phyloP scores from a whole-genome alignment of 1,139 yeast genomes.

The Nakaseomyces kungkrabaensis region DNA sequence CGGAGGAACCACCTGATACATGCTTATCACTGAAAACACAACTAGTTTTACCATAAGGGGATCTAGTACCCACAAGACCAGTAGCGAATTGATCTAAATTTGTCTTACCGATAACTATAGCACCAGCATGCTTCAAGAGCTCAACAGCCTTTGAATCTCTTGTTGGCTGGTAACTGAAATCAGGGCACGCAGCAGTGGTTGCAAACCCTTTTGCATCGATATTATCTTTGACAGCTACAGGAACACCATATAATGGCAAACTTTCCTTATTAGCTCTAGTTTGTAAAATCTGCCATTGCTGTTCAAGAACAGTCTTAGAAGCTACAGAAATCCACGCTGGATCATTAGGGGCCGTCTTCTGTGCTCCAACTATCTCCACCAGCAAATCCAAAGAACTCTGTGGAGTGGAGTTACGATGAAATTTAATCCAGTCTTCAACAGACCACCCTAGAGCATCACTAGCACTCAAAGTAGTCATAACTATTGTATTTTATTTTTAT shows the following conservation, averaged over 20 bases:
- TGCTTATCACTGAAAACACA: constrained; percentile 65
- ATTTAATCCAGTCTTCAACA: constrained; percentile 59
- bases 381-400: constrained; percentile 48
- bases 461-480: constrained; percentile 4
- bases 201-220: constrained; percentile 74
- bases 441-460: constrained; percentile 43
- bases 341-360: constrained; percentile 42
- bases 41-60: constrained; percentile 85
- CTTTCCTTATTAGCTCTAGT: constrained; percentile 43
- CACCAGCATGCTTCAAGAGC: constrained; percentile 70
- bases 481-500: not conserved
- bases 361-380: constrained; percentile 39
- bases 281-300: constrained; percentile 74
- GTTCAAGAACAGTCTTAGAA: constrained; percentile 45
- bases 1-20: constrained; percentile 89
- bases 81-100: constrained; percentile 95
- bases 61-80: constrained; percentile 88
- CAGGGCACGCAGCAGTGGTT: constrained; percentile 94
- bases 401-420: constrained; percentile 56
- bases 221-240: constrained; percentile 88
- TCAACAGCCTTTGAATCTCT: constrained; percentile 67
- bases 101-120: constrained; percentile 84
- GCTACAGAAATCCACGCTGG: constrained; percentile 89
- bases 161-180: constrained; percentile 56
- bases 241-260: constrained; percentile 65